These are phyloP conservation scores for Taxillus chinensis DNA, from an alignment of 164 flowering plant species.

Conservation along the genomic window DNA sequence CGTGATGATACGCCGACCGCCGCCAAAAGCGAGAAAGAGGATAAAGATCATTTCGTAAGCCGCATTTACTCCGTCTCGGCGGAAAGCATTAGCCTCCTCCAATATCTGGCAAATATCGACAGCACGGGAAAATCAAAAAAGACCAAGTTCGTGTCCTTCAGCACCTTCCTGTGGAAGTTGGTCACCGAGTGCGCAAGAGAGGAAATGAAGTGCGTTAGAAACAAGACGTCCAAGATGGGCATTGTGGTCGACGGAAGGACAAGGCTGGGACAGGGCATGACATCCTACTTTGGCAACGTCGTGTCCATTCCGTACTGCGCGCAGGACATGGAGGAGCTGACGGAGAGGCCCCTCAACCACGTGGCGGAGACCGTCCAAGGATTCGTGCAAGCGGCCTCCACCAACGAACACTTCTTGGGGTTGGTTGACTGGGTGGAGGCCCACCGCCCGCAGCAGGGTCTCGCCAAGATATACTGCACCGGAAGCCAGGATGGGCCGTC, in stretches of 20 bases:
- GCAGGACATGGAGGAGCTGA: slow-evolving; percentile 16
- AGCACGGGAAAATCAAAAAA: neutral
- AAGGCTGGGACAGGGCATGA: slow-evolving; percentile 16
- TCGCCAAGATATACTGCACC: slow-evolving; percentile 28
- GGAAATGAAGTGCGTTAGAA: neutral
- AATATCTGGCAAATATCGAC: slow-evolving; percentile 13
- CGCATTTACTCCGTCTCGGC: slow-evolving; percentile 31
- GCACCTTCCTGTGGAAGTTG: slow-evolving; percentile 38
- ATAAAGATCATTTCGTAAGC: slow-evolving; percentile 17
- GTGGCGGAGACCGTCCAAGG: slow-evolving; percentile 31
- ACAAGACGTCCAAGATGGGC: slow-evolving; percentile 25
- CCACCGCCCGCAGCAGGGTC: slow-evolving; percentile 29
- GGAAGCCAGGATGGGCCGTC: slow-evolving; percentile 32
- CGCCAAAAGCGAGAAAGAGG: neutral
- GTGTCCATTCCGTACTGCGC: slow-evolving; percentile 39
- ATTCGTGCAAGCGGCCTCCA: slow-evolving; percentile 19
- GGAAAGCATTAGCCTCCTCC: slow-evolving; percentile 19
- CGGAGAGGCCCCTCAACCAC: slow-evolving; percentile 21
- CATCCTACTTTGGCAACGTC: slow-evolving; percentile 42
- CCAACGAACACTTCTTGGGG: slow-evolving; percentile 41
- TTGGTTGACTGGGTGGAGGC: slow-evolving; percentile 56
- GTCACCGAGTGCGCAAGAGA: slow-evolving; percentile 10
- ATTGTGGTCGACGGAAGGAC: slow-evolving; percentile 41
- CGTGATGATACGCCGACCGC: neutral
- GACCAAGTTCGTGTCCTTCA: slow-evolving; percentile 35